Evolutionary conservation across 495 filamentous ascomycete genomes (phyloP).

Genomic region (Astrocystis sublimbata): DNA sequence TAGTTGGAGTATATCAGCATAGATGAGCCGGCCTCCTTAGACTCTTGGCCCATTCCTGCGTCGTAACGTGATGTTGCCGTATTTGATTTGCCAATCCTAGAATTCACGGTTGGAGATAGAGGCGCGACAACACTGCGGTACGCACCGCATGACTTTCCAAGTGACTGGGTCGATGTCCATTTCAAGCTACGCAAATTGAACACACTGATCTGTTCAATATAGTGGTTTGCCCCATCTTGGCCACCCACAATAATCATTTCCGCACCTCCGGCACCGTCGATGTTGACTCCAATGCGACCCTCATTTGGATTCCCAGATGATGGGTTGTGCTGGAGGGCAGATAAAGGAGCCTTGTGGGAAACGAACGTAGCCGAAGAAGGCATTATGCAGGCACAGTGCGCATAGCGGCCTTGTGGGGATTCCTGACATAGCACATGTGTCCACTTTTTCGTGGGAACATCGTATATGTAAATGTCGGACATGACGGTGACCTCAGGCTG

Average conservation of each 20-base stretch:
- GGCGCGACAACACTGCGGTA: conserved; percentile 95
- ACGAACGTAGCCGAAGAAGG: conserved; percentile 84
- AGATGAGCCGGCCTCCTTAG: conserved; percentile 66
- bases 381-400: conserved; percentile 92
- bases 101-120: conserved; percentile 61
- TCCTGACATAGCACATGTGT: conserved; percentile 77
- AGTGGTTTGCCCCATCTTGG: conserved; percentile 96
- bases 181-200: conserved; percentile 96
- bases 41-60: conserved; percentile 45
- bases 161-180: conserved; percentile 82
- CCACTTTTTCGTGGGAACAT: conserved; percentile 84
- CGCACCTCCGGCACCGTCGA: conserved; percentile 88
- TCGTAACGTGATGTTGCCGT: conserved; percentile 34
- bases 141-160: conserved; percentile 90
- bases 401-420: conserved; percentile 90
- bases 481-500: conserved; percentile 93
- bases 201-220: conserved; percentile 97
- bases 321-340: conserved; percentile 86
- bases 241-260: conserved; percentile 98
- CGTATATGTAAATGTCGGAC: conserved; percentile 97
- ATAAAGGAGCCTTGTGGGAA: conserved; percentile 76
- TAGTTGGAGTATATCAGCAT: conserved; percentile 99
- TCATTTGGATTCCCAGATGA: conserved; percentile 77
- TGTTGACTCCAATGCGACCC: conserved; percentile 77
- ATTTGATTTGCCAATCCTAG: conserved; percentile 65